Conservation (phyloP, 805 yeast genomes). For the Maudiozyma bulderi region DNA sequence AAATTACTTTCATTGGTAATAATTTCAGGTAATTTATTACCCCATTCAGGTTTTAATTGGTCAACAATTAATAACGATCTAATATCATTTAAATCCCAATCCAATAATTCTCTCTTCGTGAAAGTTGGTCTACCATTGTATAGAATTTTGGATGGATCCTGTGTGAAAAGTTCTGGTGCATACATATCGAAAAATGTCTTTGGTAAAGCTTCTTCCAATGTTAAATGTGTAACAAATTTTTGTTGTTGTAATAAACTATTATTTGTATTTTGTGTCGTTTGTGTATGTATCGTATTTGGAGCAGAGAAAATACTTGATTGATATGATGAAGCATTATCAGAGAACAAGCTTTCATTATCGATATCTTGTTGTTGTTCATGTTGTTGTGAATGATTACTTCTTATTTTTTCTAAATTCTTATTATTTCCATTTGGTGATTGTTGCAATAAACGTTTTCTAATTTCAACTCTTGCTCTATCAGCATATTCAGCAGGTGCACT, state of each 20-base stretch:
- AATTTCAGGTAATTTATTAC: conserved; percentile 39
- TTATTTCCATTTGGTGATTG: not conserved
- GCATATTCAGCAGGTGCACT: conserved; percentile 30
- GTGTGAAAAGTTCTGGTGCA: conserved; percentile 41
- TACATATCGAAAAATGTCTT: conserved; percentile 45
- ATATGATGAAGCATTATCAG: conserved; percentile 17
- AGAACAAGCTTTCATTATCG: conserved; percentile 8
- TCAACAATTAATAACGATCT: conserved; percentile 53
- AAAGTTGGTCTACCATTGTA: conserved; percentile 53
- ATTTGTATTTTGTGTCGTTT: conserved; percentile 10
- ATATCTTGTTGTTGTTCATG: too few species aligned
- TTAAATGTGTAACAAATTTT: conserved; percentile 16
- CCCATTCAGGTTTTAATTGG: conserved; percentile 46
- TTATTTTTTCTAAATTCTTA: not conserved
- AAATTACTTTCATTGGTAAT: conserved; percentile 14
- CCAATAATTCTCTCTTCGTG: conserved; percentile 51
- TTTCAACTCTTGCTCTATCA: conserved; percentile 29
- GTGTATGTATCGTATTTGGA: conserved; percentile 15
- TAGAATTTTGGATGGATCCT: conserved; percentile 32
- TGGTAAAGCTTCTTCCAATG: conserved; percentile 46
- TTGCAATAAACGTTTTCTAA: conserved; percentile 22
- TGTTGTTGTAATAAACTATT: conserved; percentile 1
- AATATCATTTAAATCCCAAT: conserved; percentile 65
- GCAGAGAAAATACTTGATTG: conserved; percentile 24
- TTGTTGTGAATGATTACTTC: not conserved